Evolutionary conservation across 1,139 yeast genomes (phyloP).

Genomic region (Yamadazyma epiphylla): DNA sequence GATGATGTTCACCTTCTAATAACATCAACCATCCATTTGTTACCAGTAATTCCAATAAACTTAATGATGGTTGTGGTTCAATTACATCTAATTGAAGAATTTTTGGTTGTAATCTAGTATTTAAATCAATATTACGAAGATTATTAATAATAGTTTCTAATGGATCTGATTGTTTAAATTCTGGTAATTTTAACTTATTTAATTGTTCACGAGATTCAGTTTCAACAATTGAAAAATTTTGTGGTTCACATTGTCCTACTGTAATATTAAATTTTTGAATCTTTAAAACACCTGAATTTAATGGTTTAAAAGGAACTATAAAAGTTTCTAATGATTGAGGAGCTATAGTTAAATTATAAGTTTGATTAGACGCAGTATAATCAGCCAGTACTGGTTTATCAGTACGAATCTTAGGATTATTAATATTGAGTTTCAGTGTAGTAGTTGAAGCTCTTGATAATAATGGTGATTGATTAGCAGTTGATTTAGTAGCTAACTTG

Average conservation of each 20-base stretch:
- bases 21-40: slow-evolving; percentile 70
- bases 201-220: slow-evolving; percentile 16
- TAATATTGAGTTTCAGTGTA: slow-evolving; percentile 7
- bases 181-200: slow-evolving; percentile 5
- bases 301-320: slow-evolving; percentile 33
- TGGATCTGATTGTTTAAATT: slow-evolving; percentile 2
- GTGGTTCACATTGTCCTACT: slow-evolving; percentile 26
- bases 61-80: slow-evolving; percentile 64
- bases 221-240: slow-evolving; percentile 27
- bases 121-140: slow-evolving; percentile 16
- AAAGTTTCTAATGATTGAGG: slow-evolving; percentile 30
- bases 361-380: slow-evolving; percentile 2
- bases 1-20: slow-evolving; percentile 69
- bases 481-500: slow-evolving; percentile 7
- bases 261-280: slow-evolving; percentile 30
- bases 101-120: slow-evolving; percentile 17
- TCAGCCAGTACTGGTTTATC: slow-evolving; percentile 3
- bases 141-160: slow-evolving; percentile 19
- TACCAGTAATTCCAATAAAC: slow-evolving; percentile 50
- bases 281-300: slow-evolving; percentile 24
- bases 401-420: slow-evolving; percentile 10
- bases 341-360: slow-evolving; percentile 15
- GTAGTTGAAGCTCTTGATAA: slow-evolving; percentile 3
- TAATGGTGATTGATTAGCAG: slow-evolving; percentile 4
- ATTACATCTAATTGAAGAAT: slow-evolving; percentile 39